A percentile compares a stretch with the other conserved stretches of the same genome.
Conservation (phyloP, 352 stramenopile genomes). For the Phytophthora fragariaefolia region DNA sequence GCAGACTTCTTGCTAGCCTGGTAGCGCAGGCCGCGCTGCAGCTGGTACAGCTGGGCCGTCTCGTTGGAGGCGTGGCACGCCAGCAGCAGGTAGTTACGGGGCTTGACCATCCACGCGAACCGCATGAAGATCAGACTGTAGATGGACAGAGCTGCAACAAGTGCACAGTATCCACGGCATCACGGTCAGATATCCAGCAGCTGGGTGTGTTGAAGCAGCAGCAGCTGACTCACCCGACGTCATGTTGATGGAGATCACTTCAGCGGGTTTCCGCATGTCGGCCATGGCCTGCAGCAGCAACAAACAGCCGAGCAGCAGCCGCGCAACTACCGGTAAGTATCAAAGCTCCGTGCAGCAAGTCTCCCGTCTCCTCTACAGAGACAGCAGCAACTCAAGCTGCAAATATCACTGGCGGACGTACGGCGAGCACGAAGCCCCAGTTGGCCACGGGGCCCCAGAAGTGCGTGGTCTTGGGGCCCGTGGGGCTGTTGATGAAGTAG, state of each 20-base stretch:
- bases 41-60: constrained; percentile 81
- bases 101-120: constrained; percentile 90
- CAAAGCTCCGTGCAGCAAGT: neutral
- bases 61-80: constrained; percentile 88
- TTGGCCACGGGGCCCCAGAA: constrained; percentile 91
- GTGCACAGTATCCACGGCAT: neutral
- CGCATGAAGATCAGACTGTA: constrained; percentile 92
- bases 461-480: constrained; percentile 87
- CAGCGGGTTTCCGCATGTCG: constrained; percentile 85
- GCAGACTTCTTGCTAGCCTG: constrained; percentile 45
- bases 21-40: constrained; percentile 65
- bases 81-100: constrained; percentile 88
- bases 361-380: neutral
- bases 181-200: constrained; percentile 12
- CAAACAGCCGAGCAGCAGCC: constrained; percentile 8
- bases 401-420: too few species aligned
- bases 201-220: neutral
- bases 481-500: constrained; percentile 82
- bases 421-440: constrained; percentile 88
- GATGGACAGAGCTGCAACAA: constrained; percentile 64
- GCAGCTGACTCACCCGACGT: constrained; percentile 56
- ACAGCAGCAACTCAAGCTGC: neutral
- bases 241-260: constrained; percentile 91
- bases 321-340: constrained; percentile 4
- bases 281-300: constrained; percentile 63